Base-by-base conservation (phyloP, 352 stramenopile species). In the Aphanomyces invadans region DNA sequence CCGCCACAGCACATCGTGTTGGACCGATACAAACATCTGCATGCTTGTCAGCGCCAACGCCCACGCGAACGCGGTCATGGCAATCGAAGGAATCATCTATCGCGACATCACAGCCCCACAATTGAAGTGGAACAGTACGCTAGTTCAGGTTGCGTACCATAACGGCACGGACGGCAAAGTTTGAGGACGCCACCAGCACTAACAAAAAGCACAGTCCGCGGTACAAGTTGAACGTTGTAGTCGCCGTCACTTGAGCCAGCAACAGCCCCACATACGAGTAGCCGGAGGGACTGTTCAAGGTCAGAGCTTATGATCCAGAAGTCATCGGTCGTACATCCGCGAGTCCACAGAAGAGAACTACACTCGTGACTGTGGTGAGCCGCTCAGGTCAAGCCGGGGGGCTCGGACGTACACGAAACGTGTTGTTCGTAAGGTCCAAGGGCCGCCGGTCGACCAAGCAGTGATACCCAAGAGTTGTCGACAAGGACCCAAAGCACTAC, bases 141-240 rank as follows among this genome's bases (percentile, higher is more conserved):
- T n/a, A n/a, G n/a, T n/a, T n/a, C n/a, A n/a, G n/a, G n/a, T n/a
- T n/a, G n/a, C n/a, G n/a, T 57, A 57, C 49, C 25, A 57, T n/a
- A 7, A 57, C 4, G 2, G 36, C 29, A 15, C 49, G 49, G 36
- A 38, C 36, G 49, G 29, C 4, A 1, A 57, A 57, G 29, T 57
- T n/a, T 7, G 15, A 26, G 17, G 49, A n/a, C 7, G 17, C 25
- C 11, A 57, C 29, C 17, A 57, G 19, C 7, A 33, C 49, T 38
- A 57, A 39, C 19, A 32, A n/a, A 38, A 57, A 57, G 29, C 49
- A 57, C n/a, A 39, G 21, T n/a, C 49, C 49, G 29, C 49, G 49
- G 36, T 57, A 57, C 1, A 57, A 32, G 49, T 57, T 57, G 29
- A 57, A 57, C 29, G 23, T 32, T 11, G 49, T 57, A 5, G 23